A percentile compares a stretch with the other conserved stretches of the same genome.
Evolutionary conservation across 2,329 filamentous ascomycete genomes (phyloP).

Genomic region (Endocalyx cinctus): DNA sequence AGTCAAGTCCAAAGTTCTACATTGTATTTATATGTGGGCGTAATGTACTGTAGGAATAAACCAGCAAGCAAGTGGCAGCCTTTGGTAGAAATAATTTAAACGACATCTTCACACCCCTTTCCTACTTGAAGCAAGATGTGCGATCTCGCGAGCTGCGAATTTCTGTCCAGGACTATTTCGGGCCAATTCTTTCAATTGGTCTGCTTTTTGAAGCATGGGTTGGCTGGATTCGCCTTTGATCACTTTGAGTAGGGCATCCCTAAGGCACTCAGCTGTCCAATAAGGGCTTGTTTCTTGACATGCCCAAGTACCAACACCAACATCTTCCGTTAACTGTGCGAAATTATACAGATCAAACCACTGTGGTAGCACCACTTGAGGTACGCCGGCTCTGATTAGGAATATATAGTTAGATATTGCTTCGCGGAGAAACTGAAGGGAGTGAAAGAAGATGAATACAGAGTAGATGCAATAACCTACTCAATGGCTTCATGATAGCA

Average conservation of each 20-base stretch:
- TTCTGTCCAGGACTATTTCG: slow-evolving; percentile 10
- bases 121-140: slow-evolving; percentile 10
- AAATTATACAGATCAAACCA: slow-evolving; percentile 14
- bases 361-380: slow-evolving; percentile 12
- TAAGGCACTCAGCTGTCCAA: slow-evolving; percentile 10
- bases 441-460: not conserved
- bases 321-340: slow-evolving; percentile 10
- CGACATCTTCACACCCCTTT: no score
- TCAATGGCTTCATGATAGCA: slow-evolving; percentile 17
- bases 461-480: slow-evolving; percentile 3
- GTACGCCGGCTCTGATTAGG: slow-evolving; percentile 10
- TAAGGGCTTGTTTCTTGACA: slow-evolving; percentile 6
- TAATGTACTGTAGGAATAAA: no score
- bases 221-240: slow-evolving; percentile 3
- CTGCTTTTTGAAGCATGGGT: slow-evolving; percentile 5
- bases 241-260: slow-evolving; percentile 7
- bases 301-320: slow-evolving; percentile 12
- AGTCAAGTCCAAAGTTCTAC: no score
- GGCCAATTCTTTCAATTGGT: slow-evolving; percentile 4
- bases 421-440: no score
- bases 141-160: slow-evolving; percentile 10
- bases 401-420: no score
- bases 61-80: no score
- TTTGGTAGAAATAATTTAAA: no score
- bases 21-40: no score